Percentiles rank a stretch among this genome's conserved stretches.
phyloP scores from a whole-genome alignment of 2,329 filamentous ascomycete genomes.

The Sporothrix protearum region DNA sequence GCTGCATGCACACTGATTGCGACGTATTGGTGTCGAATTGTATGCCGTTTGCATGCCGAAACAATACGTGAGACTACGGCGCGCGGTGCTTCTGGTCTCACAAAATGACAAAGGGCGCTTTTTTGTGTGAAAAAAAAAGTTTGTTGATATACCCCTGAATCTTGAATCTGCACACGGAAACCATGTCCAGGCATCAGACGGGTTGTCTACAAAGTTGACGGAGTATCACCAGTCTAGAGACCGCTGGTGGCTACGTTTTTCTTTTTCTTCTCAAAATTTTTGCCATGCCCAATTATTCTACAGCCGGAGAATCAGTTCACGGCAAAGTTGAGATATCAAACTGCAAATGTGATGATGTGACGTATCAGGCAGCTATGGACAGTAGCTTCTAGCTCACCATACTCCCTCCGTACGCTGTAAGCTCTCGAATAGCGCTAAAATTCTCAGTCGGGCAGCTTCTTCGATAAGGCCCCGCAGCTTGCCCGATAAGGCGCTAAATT shows the following conservation, averaged over 20 bases:
- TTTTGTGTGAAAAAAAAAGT: too few relatives aligned
- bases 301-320: not conserved
- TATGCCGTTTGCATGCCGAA: too few relatives aligned
- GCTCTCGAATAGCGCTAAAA: not conserved
- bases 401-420: not conserved
- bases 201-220: too few relatives aligned
- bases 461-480: not conserved
- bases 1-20: too few relatives aligned
- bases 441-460: not conserved
- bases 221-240: too few relatives aligned
- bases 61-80: too few relatives aligned
- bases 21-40: too few relatives aligned
- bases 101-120: too few relatives aligned
- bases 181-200: not conserved
- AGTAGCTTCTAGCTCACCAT: not conserved
- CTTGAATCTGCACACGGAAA: not conserved
- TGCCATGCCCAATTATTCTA: too few relatives aligned
- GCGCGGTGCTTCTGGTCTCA: too few relatives aligned
- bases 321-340: not conserved
- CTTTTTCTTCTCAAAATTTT: not conserved
- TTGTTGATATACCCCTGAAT: not conserved
- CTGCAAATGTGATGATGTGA: not conserved
- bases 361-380: not conserved
- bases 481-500: not conserved
- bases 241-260: too few relatives aligned